Evolutionary conservation across 2,329 filamentous ascomycete species (phyloP).

Genomic region (Amesomyces nigricolor): DNA sequence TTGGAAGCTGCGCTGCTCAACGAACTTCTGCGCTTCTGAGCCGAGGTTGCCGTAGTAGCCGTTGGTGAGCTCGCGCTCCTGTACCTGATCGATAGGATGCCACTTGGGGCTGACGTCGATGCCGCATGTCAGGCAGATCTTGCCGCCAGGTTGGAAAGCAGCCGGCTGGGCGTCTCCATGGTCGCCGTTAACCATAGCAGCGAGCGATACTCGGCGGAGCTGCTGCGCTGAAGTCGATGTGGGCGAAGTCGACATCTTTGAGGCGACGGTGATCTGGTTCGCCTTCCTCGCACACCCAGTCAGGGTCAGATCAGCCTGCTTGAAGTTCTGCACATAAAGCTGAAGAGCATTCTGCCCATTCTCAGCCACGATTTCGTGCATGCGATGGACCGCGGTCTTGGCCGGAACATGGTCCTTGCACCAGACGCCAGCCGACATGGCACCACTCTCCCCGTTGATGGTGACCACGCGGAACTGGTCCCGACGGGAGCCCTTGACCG

Average conservation of each 20-base stretch:
- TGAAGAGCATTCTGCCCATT: slow-evolving; percentile 75
- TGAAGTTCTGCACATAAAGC: slow-evolving; percentile 81
- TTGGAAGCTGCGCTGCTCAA: slow-evolving; percentile 58
- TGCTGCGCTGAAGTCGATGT: slow-evolving; percentile 35
- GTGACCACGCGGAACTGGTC: slow-evolving; percentile 76
- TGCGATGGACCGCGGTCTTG: slow-evolving; percentile 68
- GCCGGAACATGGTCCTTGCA: slow-evolving; percentile 80
- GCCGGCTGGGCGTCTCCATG: slow-evolving; percentile 26
- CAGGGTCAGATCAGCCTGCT: slow-evolving; percentile 84
- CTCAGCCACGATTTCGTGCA: slow-evolving; percentile 69
- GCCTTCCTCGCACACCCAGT: slow-evolving; percentile 93
- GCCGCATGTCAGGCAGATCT: slow-evolving; percentile 58
- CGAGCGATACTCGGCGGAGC: slow-evolving; percentile 53
- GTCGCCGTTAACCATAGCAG: slow-evolving; percentile 30
- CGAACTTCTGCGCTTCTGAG: slow-evolving; percentile 53
- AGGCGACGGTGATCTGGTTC: slow-evolving; percentile 63
- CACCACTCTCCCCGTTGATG: slow-evolving; percentile 72
- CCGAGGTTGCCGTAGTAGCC: slow-evolving; percentile 47
- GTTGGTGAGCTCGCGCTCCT: slow-evolving; percentile 48
- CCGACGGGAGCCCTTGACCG: slow-evolving; percentile 81
- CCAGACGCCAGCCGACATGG: slow-evolving; percentile 82
- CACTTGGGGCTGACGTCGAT: slow-evolving; percentile 70
- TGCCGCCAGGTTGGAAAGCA: slow-evolving; percentile 40
- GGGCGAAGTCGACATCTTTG: slow-evolving; percentile 45
- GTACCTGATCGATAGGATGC: slow-evolving; percentile 54